Evolutionary conservation across 179 eudicot species (phyloP), one percentile per base, ranked within the genome.

Genomic region (Corrigiola litoralis): DNA sequence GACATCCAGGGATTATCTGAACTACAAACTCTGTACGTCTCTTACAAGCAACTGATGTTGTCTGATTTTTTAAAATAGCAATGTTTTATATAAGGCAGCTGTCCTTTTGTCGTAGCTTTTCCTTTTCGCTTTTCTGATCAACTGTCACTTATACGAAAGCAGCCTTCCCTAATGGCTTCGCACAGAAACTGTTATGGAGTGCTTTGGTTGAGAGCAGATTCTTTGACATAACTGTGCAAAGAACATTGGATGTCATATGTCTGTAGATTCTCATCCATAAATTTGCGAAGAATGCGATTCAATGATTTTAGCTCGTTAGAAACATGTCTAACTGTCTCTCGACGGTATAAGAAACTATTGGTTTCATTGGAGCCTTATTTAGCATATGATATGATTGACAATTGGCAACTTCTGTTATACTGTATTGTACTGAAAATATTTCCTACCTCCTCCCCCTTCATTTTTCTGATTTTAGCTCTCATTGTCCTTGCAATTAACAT

Each of bases 21-120:
- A 60, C 69, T 91, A 70, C 81, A 70, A 66, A 72, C 44, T 38
- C 72, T 91, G 97, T 91, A 85, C 31, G 92, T 68, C 63, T 40
- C 55, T 52, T 56, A 29, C 61, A 17, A 31, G 34, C 17, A 28
- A 24, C 36, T 59, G 64, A 21, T n/a, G n/a, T 41, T 20, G 17
- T 38, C 17, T 66, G 11, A 21, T 73, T 37, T 38, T 5, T 16
- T 16, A n/a, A 34, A 4, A 33, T 17, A 33, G 14, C 34, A 7
- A 29, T 12, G 6, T 5, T 20, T 4, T 11, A 24, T 1, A 5
- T 21, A 46, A 32, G 34, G 46, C 53, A 41, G 2, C 29, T 33
- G 32, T n/a, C 64, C 14, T 64, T 2, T 50, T 29, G n/a, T 42
- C 29, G 4, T 13, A 27, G 24, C 20, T 20, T 16, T 14, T 33